A percentile compares a stretch with the other conserved stretches of the same genome.
phyloP scores from a whole-genome alignment of 2,329 filamentous ascomycete species.

The Aspergillus spinulosporus region DNA sequence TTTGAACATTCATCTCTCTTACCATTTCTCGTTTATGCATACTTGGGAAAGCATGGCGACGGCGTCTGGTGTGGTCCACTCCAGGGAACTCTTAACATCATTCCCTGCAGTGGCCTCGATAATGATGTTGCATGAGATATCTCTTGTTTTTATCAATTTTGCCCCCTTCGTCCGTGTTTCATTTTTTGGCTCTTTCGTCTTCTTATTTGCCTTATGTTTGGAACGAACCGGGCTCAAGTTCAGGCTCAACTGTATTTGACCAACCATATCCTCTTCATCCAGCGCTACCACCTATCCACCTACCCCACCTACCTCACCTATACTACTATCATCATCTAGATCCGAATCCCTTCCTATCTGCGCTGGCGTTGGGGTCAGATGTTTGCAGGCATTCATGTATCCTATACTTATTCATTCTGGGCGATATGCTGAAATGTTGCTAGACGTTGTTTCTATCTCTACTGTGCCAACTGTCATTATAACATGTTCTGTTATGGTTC shows the following conservation, averaged over 20 bases:
- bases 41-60: constrained; percentile 32
- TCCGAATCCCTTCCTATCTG: constrained; percentile 1
- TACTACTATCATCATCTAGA: background rate
- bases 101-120: constrained; percentile 18
- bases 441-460: constrained; percentile 14
- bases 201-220: constrained; percentile 11
- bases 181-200: constrained; percentile 15
- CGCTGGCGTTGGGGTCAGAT: constrained; percentile 7
- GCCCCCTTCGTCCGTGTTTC: background rate
- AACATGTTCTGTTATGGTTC: constrained; percentile 9
- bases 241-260: constrained; percentile 9
- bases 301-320: background rate
- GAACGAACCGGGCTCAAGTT: constrained; percentile 14
- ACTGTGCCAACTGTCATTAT: constrained; percentile 1
- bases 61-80: constrained; percentile 27
- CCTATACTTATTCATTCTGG: constrained; percentile 21
- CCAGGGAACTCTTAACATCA: constrained; percentile 15
- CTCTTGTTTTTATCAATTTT: constrained; percentile 12
- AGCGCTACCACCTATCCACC: too few relatives aligned
- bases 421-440: constrained; percentile 12
- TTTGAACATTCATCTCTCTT: constrained; percentile 13
- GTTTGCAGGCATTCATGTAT: constrained; percentile 28
- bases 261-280: background rate
- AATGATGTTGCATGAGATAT: constrained; percentile 25
- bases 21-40: constrained; percentile 27